phyloP scores from a whole-genome alignment of 192 early-diverging fungal species.

The Backusella morwellensis region DNA sequence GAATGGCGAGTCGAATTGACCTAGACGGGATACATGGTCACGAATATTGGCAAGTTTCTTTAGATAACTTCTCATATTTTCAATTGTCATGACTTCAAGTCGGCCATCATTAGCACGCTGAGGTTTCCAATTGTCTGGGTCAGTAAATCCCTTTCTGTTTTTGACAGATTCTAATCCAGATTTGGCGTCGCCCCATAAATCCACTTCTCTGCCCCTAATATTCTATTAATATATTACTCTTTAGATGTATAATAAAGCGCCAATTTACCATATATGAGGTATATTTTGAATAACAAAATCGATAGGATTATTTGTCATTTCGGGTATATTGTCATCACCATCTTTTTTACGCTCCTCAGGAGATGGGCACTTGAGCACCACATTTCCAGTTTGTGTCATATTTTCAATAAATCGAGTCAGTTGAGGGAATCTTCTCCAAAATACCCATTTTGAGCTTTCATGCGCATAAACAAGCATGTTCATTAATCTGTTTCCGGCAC shows the following conservation, averaged over 20 bases:
- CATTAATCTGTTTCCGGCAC: slow-evolving; percentile 59
- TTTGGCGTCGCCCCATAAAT: slow-evolving; percentile 62
- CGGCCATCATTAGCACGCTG: slow-evolving; percentile 68
- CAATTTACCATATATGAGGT: slow-evolving; percentile 56
- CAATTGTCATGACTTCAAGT: slow-evolving; percentile 65
- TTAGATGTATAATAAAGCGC: background rate
- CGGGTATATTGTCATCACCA: slow-evolving; percentile 39
- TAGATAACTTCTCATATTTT: slow-evolving; percentile 59
- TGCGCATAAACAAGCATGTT: slow-evolving; percentile 67
- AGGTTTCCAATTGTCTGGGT: slow-evolving; percentile 56
- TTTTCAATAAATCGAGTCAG: slow-evolving; percentile 60
- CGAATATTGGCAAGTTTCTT: slow-evolving; percentile 54
- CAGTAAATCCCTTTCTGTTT: slow-evolving; percentile 48
- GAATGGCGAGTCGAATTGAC: slow-evolving; percentile 61
- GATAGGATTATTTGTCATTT: slow-evolving; percentile 58
- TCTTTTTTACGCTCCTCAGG: slow-evolving; percentile 34
- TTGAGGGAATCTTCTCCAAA: slow-evolving; percentile 57
- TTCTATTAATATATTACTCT: background rate
- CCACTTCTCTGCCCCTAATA: slow-evolving; percentile 58
- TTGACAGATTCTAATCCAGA: slow-evolving; percentile 41
- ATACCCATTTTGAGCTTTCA: slow-evolving; percentile 63
- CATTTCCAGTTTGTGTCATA: slow-evolving; percentile 49
- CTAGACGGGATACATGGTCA: slow-evolving; percentile 59
- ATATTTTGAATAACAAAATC: slow-evolving; percentile 75
- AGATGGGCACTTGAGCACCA: slow-evolving; percentile 40